Conservation (phyloP, 306 rosid genomes). For the Purshia tridentata region DNA sequence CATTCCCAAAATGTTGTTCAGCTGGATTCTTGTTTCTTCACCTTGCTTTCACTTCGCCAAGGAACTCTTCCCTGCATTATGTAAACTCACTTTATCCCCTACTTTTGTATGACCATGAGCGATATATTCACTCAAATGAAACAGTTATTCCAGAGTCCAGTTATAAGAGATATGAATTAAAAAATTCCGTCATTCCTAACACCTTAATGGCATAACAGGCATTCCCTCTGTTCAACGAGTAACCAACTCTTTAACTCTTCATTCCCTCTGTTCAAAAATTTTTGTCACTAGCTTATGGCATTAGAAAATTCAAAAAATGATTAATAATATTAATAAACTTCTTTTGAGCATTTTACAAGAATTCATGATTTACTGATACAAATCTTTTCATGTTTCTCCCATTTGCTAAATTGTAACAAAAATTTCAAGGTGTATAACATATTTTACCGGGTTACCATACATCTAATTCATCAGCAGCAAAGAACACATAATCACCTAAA, state of each 20-base stretch:
- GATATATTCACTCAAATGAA: not conserved
- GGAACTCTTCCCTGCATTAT: not conserved
- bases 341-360: not conserved
- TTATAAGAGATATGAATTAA: too few relatives aligned
- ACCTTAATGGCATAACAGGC: not conserved
- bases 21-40: not conserved
- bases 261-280: not conserved
- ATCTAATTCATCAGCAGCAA: not conserved
- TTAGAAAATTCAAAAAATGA: not conserved
- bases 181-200: not conserved
- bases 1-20: not conserved
- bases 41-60: not conserved
- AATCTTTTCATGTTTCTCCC: not conserved
- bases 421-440: not conserved
- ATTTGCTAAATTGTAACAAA: not conserved
- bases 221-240: not conserved
- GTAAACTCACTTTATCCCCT: not conserved
- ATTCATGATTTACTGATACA: not conserved
- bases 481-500: not conserved
- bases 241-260: not conserved
- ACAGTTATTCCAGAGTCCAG: too few relatives aligned
- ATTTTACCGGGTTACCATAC: too few relatives aligned
- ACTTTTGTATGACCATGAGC: not conserved
- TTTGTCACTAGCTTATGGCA: not conserved
- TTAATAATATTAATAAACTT: not conserved